phyloP scores from a whole-genome alignment of 1,139 yeast genomes.

The Diutina mesorugosa region DNA sequence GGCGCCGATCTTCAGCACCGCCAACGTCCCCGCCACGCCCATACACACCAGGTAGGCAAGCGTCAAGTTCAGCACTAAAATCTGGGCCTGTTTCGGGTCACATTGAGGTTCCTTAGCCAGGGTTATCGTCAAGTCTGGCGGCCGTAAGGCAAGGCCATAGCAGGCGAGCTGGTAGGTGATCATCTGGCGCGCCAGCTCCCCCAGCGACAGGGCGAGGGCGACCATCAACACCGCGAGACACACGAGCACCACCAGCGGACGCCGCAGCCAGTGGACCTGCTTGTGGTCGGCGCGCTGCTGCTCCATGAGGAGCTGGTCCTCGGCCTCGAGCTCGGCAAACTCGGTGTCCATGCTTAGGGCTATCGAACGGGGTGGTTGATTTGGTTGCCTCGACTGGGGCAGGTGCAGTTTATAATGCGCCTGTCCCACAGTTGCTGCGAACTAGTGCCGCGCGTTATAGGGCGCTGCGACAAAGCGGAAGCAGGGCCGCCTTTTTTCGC shows the following conservation, averaged over 20 bases:
- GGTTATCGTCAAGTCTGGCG: background rate
- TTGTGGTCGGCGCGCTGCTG: constrained; percentile 22
- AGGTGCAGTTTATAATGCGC: background rate
- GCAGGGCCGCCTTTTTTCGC: too few species aligned
- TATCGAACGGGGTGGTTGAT: background rate
- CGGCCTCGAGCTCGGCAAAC: constrained; percentile 17
- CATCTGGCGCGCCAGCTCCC: constrained; percentile 22
- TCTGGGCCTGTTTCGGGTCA: constrained; percentile 20
- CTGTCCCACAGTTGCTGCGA: too few species aligned
- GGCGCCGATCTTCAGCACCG: constrained; percentile 41
- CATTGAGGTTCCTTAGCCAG: constrained; percentile 9
- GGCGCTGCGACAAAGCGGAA: too few species aligned
- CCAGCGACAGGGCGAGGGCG: constrained; percentile 18
- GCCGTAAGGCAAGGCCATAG: constrained; percentile 10
- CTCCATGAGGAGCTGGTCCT: constrained; percentile 25
- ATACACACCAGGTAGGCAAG: constrained; percentile 16
- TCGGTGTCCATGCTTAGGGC: background rate
- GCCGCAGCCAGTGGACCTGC: constrained; percentile 18
- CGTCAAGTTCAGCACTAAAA: constrained; percentile 23
- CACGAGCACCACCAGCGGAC: constrained; percentile 23
- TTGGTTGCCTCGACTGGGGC: background rate
- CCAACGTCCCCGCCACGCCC: constrained; percentile 20
- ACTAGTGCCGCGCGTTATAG: too few species aligned
- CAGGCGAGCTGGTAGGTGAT: constrained; percentile 26
- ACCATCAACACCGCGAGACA: constrained; percentile 15